These are phyloP conservation scores for Coemansia guatemalensis DNA, from an alignment of 192 early-diverging fungal species.

Conservation along the genomic window DNA sequence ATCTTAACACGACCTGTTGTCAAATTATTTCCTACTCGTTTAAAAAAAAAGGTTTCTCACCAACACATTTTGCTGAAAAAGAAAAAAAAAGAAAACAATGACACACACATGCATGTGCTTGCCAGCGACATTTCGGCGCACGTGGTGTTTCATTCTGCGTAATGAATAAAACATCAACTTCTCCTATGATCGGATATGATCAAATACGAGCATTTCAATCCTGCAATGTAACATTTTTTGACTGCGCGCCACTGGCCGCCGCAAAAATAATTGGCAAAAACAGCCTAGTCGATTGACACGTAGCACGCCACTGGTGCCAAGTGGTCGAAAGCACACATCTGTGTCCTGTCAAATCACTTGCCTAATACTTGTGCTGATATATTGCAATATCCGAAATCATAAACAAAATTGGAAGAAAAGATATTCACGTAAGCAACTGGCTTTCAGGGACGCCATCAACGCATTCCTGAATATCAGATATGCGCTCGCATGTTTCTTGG, in stretches of 20 bases:
- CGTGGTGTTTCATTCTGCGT: neutral
- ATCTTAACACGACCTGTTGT: neutral
- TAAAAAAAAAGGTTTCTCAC: neutral
- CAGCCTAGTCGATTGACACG: neutral
- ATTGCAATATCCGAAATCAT: neutral
- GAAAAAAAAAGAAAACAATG: neutral
- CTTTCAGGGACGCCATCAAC: constrained; percentile 16
- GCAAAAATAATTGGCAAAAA: neutral
- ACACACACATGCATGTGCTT: neutral
- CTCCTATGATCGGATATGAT: neutral
- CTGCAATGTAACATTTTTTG: neutral
- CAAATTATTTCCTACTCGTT: neutral
- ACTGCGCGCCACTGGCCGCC: neutral
- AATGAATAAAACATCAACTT: neutral
- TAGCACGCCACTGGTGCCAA: neutral
- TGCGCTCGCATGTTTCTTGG: constrained; percentile 31
- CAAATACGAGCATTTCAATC: neutral
- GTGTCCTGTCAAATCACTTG: neutral
- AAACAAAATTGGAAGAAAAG: neutral
- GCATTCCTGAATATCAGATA: constrained; percentile 27
- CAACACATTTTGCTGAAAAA: neutral
- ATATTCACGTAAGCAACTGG: neutral
- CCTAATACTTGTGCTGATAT: neutral
- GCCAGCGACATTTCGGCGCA: neutral
- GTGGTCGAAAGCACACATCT: neutral